Base-by-base conservation (phyloP, 345 rosid genomes). In the Mercurialis annua region DNA sequence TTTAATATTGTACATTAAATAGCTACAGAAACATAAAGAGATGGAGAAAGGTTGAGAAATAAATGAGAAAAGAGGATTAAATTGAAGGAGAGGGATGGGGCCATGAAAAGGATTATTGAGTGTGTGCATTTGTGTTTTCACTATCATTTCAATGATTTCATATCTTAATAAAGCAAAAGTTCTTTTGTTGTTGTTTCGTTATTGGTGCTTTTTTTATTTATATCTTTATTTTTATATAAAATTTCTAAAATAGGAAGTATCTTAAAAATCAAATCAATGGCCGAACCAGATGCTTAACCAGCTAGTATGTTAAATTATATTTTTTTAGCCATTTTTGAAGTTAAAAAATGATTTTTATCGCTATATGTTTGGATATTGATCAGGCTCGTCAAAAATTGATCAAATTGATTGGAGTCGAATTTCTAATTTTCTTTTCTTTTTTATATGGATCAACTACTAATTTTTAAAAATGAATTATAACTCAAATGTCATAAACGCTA, bases 121-220 rank as follows among this genome's bases (percentile, higher is more conserved):
- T 2, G 42, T 51, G 10, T 7, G 34, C 14, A 21, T 40, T 42
- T 36, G 49, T 10, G 59, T 52, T 56, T 62, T 76, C 74, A 66
- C 54, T 49, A 11, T 53, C 67, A 43, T 65, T 78, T 81, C 73
- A 78, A 11, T 53, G 62, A 43, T 65, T 78, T 81, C 73, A 78
- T 60, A 63, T 78, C 75, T 46, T 20, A 68, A 76, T 76, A 81
- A 76, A 78, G 76, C 66, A 50, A 59, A 47, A 56, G 27, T 36
- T 31, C 14, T 21, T n/a, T 47, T 18, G 57, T 20, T 64, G 30
- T 36, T 5, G 44, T 40, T 33, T 64, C 38, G 9, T 49, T 11
- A 20, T 59, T 18, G 11, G 17, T 0, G 33, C 23, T 31, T 58
- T 17, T 21, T 24, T 10, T 33, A 8, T 50, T 20, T 10, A n/a